Conservation (phyloP, 1,284 basidiomycete genomes). For the Irpex rosettiformis region DNA sequence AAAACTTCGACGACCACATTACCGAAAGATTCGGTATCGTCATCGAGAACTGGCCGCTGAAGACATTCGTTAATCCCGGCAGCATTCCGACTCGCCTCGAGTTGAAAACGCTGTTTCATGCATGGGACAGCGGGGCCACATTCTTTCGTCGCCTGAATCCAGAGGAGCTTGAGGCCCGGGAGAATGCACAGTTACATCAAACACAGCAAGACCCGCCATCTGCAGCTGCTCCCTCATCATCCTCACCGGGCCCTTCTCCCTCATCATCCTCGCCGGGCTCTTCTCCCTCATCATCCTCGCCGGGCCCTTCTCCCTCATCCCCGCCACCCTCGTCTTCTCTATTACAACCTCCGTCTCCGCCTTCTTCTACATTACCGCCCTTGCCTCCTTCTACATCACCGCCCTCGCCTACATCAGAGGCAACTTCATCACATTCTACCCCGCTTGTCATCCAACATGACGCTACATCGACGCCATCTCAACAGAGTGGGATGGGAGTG, state of each 20-base stretch:
- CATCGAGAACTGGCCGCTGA: conserved; percentile 21
- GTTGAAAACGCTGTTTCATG: conserved; percentile 13
- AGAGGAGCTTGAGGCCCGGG: neutral
- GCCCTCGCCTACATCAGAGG: too few relatives aligned
- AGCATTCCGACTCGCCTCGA: conserved; percentile 10
- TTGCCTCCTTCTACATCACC: too few relatives aligned
- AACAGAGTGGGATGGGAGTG: neutral
- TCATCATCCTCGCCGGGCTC: too few relatives aligned
- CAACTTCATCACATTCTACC: too few relatives aligned
- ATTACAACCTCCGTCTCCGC: neutral
- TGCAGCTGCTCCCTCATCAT: too few relatives aligned
- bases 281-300: too few relatives aligned
- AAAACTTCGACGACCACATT: conserved; percentile 17
- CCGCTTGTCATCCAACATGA: neutral
- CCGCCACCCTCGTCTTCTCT: too few relatives aligned
- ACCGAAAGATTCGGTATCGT: conserved; percentile 17
- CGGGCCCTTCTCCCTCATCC: too few relatives aligned
- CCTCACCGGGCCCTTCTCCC: too few relatives aligned
- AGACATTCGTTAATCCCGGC: conserved; percentile 18
- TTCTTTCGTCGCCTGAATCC: conserved; percentile 3
- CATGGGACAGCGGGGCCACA: conserved; percentile 7
- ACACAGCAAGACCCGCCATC: too few relatives aligned
- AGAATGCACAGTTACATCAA: neutral
- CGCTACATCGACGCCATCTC: neutral
- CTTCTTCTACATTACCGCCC: too few relatives aligned